A percentile compares a stretch with the other conserved stretches of the same genome.
These are phyloP conservation scores for Neurospora sp. DNA, from an alignment of 495 filamentous ascomycete genomes.

Conservation along the genomic window DNA sequence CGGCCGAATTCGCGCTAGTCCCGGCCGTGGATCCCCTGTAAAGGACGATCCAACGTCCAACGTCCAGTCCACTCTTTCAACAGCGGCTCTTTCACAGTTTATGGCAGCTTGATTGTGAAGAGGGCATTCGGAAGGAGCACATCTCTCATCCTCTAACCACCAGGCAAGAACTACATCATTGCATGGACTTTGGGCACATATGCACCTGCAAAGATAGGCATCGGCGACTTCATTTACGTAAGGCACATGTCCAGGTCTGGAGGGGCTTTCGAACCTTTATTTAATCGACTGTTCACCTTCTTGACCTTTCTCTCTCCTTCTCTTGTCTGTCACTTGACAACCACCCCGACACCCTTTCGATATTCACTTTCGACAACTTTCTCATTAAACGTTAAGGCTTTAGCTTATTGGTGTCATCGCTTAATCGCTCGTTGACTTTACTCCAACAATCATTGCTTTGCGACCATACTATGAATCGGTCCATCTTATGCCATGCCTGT, in stretches of 20 bases:
- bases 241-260: not conserved
- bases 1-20: not conserved
- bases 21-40: not conserved
- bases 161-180: not conserved
- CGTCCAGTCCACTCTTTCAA: not conserved
- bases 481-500: conserved; percentile 48
- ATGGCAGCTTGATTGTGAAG: not conserved
- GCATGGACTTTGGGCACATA: not conserved
- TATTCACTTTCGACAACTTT: not conserved
- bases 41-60: not conserved
- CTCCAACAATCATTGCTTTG: not conserved
- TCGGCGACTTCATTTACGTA: not conserved
- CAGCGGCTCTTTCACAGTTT: not conserved
- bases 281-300: not conserved
- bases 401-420: not conserved
- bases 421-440: not conserved
- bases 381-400: not conserved
- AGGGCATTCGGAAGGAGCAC: not conserved
- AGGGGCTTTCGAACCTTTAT: not conserved
- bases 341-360: not conserved
- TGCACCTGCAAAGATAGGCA: not conserved
- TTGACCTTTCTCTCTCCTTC: not conserved
- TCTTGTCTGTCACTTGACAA: not conserved
- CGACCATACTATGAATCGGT: not conserved
- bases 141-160: not conserved